Base-by-base conservation (phyloP, 1,284 basidiomycete genomes). In the Irpex sp. region DNA sequence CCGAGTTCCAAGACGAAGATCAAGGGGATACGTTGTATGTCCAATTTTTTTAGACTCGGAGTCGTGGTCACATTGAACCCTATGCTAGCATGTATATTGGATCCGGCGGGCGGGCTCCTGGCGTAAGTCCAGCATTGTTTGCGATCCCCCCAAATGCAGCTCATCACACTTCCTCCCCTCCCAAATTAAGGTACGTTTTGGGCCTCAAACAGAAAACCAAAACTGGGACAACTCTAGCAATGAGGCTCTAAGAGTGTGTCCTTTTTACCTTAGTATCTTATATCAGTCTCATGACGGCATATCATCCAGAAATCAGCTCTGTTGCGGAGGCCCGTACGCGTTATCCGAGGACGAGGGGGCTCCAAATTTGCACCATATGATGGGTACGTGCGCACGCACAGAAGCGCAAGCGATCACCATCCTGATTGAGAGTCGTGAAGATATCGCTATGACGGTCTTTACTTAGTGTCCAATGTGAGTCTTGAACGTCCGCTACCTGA, bases 401-500 rank as follows among this genome's bases (percentile, higher is more conserved):
- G 13, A 15, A 11, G 21, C n/a, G 37, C 7, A 13, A 13, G 21
- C n/a, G 13, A 44, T 15, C 44, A n/a, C 15, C 26, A 15, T 54
- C 3, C 48, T 26, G 21, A 26, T 26, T 26, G 21, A 26, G 34
- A 3, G 17, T 5, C 19, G 2, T 36, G 44, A 1, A 63, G 62
- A n/a, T 65, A 36, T 51, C 56, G 61, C 9, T 65, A 65, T 44
- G 64, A 65, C 17, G 64, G 64, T 2, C 36, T 65, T 2, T 65
- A 65, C 38, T 44, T 31, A 8, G 64, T 65, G 3, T 58, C 60
- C 4, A 62, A 62, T 31, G 61, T 62, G 40, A 15, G 61, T 62
- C 31, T 34, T 15, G 17, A 15, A 26, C 4, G 5, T 9, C 13
- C 11, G 31, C 34, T 7, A 13, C 26, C n/a, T n/a, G 37, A 13